Evolutionary conservation across 129 eudicot species (phyloP), one percentile per base, ranked within the genome.

Genomic region (Flaveria trinervia): DNA sequence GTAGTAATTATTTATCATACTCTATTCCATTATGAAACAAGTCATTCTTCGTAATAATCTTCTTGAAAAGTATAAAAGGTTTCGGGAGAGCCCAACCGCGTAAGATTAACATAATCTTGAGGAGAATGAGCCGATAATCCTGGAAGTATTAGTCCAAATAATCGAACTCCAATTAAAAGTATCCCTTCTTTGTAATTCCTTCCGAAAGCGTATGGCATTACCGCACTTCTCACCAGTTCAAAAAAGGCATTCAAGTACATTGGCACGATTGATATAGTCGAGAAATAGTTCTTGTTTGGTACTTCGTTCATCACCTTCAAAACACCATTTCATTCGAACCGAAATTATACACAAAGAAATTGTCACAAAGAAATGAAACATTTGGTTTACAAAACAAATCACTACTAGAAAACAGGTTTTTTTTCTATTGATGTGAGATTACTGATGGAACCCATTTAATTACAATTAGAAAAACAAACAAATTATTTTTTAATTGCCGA

Each of bases 31-130:
- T 5, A 61, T 14, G 65, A 59, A 7, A 26, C 2, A 30, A 64
- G 18, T 36, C 13, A 28, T 64, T 30, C 45, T 30, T 33, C 15
- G 69, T 15, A 64, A 23, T 13, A 70, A 52, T 72, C 10, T 23
- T 73, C 46, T n/a, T 51, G 46, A 25, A 61, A 52, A 11, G 28
- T 64, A 28, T 12, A 0, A 30, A 79, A 79, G 3, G 13, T 54
- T 5, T 72, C 69, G 0, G 41, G 79, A 52, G 80, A 71, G 50
- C 73, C 84, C 68, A 88, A 48, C 9, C 85, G 83, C 6, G 83
- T 83, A 39, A 81, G 66, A 78, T 88, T 88, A 23, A 85, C 84
- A 60, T 88, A 88, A 80, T 88, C 89, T 52, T 80, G 85, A 39
- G 78, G 80, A 55, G 65, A 28, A 78, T 88, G 92, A 49, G 70